Percentiles rank a stretch among this genome's conserved stretches.
Evolutionary conservation across 202 grass and related monocot species (phyloP).

Genomic region (Brachypodium distachyon): DNA sequence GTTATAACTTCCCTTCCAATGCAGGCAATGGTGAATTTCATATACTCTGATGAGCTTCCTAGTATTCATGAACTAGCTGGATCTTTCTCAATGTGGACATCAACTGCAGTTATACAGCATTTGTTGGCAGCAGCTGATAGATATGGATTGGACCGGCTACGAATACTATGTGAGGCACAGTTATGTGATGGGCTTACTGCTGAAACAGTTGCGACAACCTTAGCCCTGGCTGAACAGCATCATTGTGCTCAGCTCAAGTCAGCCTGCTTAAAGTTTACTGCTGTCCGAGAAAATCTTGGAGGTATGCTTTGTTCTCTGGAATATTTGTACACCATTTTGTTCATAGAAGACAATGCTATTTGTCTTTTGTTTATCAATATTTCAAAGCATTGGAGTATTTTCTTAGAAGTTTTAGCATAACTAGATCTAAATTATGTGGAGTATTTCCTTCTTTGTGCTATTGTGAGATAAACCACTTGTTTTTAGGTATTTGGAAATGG

Average conservation of each 20-base stretch:
- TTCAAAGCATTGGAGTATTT: neutral
- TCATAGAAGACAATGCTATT: neutral
- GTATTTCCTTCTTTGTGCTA: neutral
- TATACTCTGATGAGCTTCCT: conserved; percentile 72
- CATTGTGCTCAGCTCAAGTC: conserved; percentile 62
- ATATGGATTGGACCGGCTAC: conserved; percentile 67
- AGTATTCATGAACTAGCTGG: conserved; percentile 57
- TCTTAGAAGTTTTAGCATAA: neutral
- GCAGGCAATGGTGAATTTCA: conserved; percentile 72
- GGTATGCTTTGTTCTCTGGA: conserved; percentile 29
- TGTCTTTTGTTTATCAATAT: neutral
- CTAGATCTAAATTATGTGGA: neutral
- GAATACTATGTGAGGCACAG: conserved; percentile 63
- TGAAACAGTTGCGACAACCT: conserved; percentile 78
- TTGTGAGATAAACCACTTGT: neutral
- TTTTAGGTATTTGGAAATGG: neutral
- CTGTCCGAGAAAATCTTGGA: conserved; percentile 56
- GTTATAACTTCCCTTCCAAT: neutral
- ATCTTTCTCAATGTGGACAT: conserved; percentile 57
- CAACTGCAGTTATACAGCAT: conserved; percentile 63
- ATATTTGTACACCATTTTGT: conserved; percentile 6
- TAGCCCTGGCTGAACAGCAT: conserved; percentile 81
- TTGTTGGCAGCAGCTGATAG: conserved; percentile 69
- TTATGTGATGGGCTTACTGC: conserved; percentile 66
- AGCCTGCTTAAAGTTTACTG: conserved; percentile 59